Evolutionary conservation across 306 rosid species (phyloP), one percentile per base, ranked within the genome.

Genomic region (Inga oerstediana): DNA sequence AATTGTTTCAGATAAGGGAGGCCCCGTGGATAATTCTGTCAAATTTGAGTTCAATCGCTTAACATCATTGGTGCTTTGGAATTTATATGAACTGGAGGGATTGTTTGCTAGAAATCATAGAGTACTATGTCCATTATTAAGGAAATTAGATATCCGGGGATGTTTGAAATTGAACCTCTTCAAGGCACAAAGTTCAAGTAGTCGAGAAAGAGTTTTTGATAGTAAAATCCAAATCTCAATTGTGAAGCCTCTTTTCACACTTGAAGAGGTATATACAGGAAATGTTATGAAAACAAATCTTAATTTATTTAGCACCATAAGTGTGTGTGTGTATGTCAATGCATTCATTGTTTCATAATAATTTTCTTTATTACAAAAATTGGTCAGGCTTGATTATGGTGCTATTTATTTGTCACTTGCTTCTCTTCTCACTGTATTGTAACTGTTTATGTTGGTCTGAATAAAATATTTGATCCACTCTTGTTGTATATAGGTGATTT

Each of bases 221-320:
- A 19, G 24, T 54, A 8, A 54, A 19, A 24, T 5, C 2, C 37
- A 7, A 8, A 6, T 41, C 22, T 9, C 74, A 10, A 30, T 5
- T 5, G 15, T 34, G 5, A 85, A 72, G 1, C 37, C 70, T 2
- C 17, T 52, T 19, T 78, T 85, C 51, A 12, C 17, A n/a, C 14
- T 46, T 15, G 43, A 80, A 24, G 59, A 85, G 84, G 82, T 80
- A 74, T 4, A 35, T 4, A 35, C 8, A 8, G 30, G 24, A 15
- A 16, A 3, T 8, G 3, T 15, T 5, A 51, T 1, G 7, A 49
- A 3, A 14, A 15, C 3, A 14, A 3, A 49, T 0, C 15, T 45
- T 45, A 45, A 10, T 45, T 45, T 39, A 15, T 49, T 49, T 11
- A 14, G 19, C 4, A 14, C 54, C 19, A 51, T 16, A 15, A 16